A percentile compares a stretch with the other conserved stretches of the same genome.
These are phyloP conservation scores for Kwoniella mangroviensis DNA, from an alignment of 768 basidiomycete species.

Conservation along the genomic window DNA sequence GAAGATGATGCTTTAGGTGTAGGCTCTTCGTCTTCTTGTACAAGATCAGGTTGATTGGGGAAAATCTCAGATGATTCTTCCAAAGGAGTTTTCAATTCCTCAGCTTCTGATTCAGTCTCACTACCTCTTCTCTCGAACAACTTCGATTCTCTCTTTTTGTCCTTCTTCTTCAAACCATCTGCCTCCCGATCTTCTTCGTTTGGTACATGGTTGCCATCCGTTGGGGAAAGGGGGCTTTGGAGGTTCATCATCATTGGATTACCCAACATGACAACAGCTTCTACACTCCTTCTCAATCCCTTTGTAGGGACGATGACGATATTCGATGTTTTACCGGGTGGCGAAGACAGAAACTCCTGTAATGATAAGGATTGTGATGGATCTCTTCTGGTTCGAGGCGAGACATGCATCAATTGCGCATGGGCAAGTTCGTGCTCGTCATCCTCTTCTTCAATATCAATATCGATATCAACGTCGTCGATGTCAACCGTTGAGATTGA, in stretches of 20 bases:
- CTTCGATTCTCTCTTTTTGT: conserved; percentile 1
- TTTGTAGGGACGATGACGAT: conserved; percentile 21
- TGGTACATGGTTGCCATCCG: neutral
- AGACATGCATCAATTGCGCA: conserved; percentile 41
- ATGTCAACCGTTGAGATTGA: conserved; percentile 9
- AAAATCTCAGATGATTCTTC: conserved; percentile 1
- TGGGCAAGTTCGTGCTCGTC: conserved; percentile 29
- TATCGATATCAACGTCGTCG: conserved; percentile 2
- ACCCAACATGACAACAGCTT: conserved; percentile 21
- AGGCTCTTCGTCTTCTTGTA: conserved; percentile 7
- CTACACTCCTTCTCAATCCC: conserved; percentile 17
- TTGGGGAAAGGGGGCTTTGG: neutral
- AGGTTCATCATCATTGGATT: conserved; percentile 6
- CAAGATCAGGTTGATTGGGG: neutral
- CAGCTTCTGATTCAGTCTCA: conserved; percentile 16
- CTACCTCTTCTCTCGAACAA: conserved; percentile 17
- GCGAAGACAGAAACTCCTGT: conserved; percentile 34
- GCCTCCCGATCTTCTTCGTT: neutral
- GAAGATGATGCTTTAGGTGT: conserved; percentile 11
- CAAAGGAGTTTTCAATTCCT: neutral
- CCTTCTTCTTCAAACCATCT: neutral
- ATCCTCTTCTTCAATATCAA: conserved; percentile 20
- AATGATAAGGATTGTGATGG: conserved; percentile 28
- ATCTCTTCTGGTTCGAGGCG: conserved; percentile 35
- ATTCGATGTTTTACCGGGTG: conserved; percentile 15